Conservation (phyloP, 163 green algal species). For the Chlamydomonas reinhardtii region DNA sequence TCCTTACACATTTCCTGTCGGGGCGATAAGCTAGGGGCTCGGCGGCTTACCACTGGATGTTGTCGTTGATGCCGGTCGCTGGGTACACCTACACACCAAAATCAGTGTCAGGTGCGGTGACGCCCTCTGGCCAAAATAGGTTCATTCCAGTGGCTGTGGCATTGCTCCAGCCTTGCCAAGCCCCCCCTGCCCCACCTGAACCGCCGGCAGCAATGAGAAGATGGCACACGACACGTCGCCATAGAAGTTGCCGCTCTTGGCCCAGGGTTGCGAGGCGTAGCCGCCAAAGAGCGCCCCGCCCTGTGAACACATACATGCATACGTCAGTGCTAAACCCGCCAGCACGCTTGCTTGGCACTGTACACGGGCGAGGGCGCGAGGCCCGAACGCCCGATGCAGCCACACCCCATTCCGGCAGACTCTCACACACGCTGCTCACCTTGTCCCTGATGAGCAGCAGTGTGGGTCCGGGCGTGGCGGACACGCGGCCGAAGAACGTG, state of each 20-base stretch:
- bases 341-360: too few species aligned
- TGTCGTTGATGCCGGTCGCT: constrained; percentile 74
- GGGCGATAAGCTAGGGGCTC: too few species aligned
- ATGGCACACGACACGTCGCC: constrained; percentile 64
- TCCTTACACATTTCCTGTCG: too few species aligned
- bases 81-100: constrained; percentile 50
- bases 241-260: constrained; percentile 76
- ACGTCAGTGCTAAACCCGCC: too few species aligned
- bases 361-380: too few species aligned
- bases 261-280: constrained; percentile 72
- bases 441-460: constrained; percentile 75
- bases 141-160: too few species aligned
- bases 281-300: constrained; percentile 71
- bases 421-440: not conserved
- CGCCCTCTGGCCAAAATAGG: too few species aligned
- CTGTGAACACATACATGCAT: too few species aligned
- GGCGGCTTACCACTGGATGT: constrained; percentile 75
- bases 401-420: too few species aligned
- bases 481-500: constrained; percentile 66
- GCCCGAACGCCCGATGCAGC: too few species aligned
- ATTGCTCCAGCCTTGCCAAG: too few species aligned
- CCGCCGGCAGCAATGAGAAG: constrained; percentile 52
- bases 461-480: constrained; percentile 52
- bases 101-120: too few species aligned
- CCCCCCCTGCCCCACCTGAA: not conserved